phyloP scores from a whole-genome alignment of 1,139 yeast genomes.

The Yamadazyma dushanensis region DNA sequence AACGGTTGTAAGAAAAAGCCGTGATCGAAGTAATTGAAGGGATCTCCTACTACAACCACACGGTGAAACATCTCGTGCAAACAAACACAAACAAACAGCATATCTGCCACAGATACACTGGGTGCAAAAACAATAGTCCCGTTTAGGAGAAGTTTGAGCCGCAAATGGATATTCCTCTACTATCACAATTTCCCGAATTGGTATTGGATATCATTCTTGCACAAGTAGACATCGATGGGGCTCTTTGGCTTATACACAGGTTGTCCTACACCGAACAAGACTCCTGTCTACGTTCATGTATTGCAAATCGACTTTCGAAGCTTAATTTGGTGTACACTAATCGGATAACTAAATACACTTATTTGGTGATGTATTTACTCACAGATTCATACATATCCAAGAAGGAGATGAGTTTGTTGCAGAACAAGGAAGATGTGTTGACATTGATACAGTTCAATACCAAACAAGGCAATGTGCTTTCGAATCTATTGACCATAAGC shows the following conservation, averaged over 20 bases:
- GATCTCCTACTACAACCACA: no score
- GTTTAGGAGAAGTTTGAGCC: no score
- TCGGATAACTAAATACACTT: conserved; percentile 12
- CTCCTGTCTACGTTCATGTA: neutral
- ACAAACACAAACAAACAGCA: no score
- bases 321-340: conserved; percentile 12
- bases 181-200: conserved; percentile 11
- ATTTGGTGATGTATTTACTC: conserved; percentile 15
- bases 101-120: no score
- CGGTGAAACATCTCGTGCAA: no score
- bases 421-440: conserved; percentile 6
- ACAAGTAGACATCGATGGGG: conserved; percentile 12
- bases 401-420: conserved; percentile 5
- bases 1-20: no score
- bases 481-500: conserved; percentile 18
- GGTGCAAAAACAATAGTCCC: no score
- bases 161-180: conserved; percentile 6
- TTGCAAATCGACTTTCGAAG: neutral
- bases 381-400: conserved; percentile 14
- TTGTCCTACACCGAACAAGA: neutral
- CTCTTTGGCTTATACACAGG: conserved; percentile 4
- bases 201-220: conserved; percentile 8
- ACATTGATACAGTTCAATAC: conserved; percentile 7
- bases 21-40: no score
- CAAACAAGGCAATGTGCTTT: conserved; percentile 4